Evolutionary conservation across 345 rosid species (phyloP).

Genomic region (Alliaria petiolata): DNA sequence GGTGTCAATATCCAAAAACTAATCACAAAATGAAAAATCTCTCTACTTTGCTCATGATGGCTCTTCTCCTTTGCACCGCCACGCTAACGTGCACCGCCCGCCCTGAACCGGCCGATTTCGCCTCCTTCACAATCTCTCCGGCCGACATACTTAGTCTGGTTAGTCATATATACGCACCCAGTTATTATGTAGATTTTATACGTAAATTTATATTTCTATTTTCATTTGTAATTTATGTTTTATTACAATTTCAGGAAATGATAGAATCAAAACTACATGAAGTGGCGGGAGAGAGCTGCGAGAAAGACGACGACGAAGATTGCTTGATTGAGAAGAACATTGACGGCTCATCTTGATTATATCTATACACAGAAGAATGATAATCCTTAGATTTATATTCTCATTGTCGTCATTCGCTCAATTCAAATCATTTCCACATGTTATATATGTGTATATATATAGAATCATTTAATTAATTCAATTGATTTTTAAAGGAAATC

Average conservation of each 20-base stretch:
- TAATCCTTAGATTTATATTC: not conserved
- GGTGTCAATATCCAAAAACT: not conserved
- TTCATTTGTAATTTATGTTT: not conserved
- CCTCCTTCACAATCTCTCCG: constrained; percentile 25
- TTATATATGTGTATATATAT: constrained; percentile 4
- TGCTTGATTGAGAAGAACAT: constrained; percentile 51
- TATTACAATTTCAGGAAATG: constrained; percentile 25
- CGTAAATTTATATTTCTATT: not conserved
- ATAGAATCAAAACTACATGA: constrained; percentile 32
- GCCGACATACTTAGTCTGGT: constrained; percentile 28
- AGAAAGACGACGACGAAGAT: constrained; percentile 47
- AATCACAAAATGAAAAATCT: constrained; percentile 15
- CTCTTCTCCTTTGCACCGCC: constrained; percentile 18
- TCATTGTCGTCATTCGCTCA: not conserved
- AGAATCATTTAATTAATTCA: not conserved
- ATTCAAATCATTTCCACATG: not conserved
- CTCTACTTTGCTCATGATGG: constrained; percentile 10
- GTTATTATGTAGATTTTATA: not conserved
- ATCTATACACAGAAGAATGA: constrained; percentile 35
- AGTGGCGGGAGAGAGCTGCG: constrained; percentile 39
- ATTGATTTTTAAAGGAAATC: not conserved
- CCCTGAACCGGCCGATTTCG: constrained; percentile 12
- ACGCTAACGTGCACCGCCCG: constrained; percentile 18
- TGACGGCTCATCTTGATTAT: constrained; percentile 55
- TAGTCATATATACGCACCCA: not conserved